A percentile compares a stretch with the other conserved stretches of the same genome.
phyloP scores from a whole-genome alignment of 2,329 filamentous ascomycete genomes.

The Cercospora beticola region DNA sequence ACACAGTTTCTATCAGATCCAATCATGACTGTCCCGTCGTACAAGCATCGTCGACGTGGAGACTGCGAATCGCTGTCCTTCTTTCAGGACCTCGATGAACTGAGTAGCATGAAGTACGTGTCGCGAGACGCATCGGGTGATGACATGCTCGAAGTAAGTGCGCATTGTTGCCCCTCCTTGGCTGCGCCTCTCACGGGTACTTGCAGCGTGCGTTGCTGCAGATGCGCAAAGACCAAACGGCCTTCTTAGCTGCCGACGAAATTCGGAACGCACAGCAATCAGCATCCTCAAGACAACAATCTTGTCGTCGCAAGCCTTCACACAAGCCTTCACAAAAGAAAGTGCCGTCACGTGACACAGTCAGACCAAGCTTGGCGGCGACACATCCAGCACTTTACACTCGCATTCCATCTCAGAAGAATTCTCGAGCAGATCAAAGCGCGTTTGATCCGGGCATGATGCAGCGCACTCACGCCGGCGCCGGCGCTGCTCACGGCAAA shows the following conservation, averaged over 20 bases:
- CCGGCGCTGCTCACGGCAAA: not conserved
- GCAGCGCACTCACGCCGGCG: not conserved
- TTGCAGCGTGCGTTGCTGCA: slow-evolving; percentile 20
- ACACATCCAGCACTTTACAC: slow-evolving; percentile 21
- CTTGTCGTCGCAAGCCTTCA: not conserved
- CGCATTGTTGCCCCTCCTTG: slow-evolving; percentile 8
- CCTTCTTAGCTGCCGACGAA: not conserved
- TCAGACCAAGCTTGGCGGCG: slow-evolving; percentile 10
- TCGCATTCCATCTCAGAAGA: not conserved
- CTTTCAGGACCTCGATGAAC: slow-evolving; percentile 6
- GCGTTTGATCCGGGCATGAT: not conserved
- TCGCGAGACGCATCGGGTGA: not conserved
- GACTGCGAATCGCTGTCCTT: not conserved
- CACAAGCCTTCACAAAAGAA: not conserved
- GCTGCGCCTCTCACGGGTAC: slow-evolving; percentile 16
- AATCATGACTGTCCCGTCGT: not conserved
- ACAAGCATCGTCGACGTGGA: not conserved
- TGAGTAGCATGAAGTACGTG: not conserved
- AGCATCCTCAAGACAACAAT: slow-evolving; percentile 5
- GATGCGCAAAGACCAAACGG: slow-evolving; percentile 17
- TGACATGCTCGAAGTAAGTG: slow-evolving; percentile 22
- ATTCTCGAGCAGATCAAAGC: not conserved
- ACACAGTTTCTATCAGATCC: slow-evolving; percentile 16
- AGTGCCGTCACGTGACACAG: slow-evolving; percentile 12
- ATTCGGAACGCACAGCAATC: slow-evolving; percentile 1